Percentiles rank a stretch among this genome's conserved stretches.
Conservation (phyloP, 805 yeast genomes). For the Grigorovia humatica region DNA sequence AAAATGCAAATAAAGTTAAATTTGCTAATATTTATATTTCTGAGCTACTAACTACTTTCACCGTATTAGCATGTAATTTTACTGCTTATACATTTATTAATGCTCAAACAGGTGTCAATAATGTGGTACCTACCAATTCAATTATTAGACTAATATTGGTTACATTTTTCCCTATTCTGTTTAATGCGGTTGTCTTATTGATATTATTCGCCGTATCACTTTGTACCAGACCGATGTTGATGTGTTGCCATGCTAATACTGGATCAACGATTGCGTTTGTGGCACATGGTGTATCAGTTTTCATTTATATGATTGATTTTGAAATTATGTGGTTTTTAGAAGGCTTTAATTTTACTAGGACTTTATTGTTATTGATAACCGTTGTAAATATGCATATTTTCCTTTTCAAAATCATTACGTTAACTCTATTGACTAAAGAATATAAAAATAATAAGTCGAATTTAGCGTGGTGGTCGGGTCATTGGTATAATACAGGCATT, state of each 20-base stretch:
- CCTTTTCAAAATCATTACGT: slow-evolving; percentile 42
- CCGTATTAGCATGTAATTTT: slow-evolving; percentile 58
- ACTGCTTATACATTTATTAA: slow-evolving; percentile 73
- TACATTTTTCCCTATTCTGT: slow-evolving; percentile 38
- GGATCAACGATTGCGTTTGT: slow-evolving; percentile 46
- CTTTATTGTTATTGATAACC: slow-evolving; percentile 53
- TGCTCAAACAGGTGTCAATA: slow-evolving; percentile 71
- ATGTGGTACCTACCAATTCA: slow-evolving; percentile 44
- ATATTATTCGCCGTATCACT: slow-evolving; percentile 36
- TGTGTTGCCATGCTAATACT: slow-evolving; percentile 33
- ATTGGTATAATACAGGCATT: slow-evolving; percentile 52
- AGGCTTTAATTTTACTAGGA: slow-evolving; percentile 50
- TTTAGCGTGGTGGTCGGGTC: slow-evolving; percentile 73
- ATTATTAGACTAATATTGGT: slow-evolving; percentile 50
- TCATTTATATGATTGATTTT: slow-evolving; percentile 45
- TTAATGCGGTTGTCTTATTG: slow-evolving; percentile 27
- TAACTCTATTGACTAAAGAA: slow-evolving; percentile 50
- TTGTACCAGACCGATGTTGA: slow-evolving; percentile 39
- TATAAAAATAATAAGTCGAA: slow-evolving; percentile 49
- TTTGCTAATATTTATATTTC: slow-evolving; percentile 68
- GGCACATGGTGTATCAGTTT: slow-evolving; percentile 44
- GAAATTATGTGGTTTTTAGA: slow-evolving; percentile 60
- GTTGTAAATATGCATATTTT: slow-evolving; percentile 46
- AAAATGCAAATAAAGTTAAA: slow-evolving; percentile 65
- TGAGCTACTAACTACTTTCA: slow-evolving; percentile 64